These are phyloP conservation scores for Geranomyces michiganensis DNA, from an alignment of 192 early-diverging fungal species.

Conservation along the genomic window DNA sequence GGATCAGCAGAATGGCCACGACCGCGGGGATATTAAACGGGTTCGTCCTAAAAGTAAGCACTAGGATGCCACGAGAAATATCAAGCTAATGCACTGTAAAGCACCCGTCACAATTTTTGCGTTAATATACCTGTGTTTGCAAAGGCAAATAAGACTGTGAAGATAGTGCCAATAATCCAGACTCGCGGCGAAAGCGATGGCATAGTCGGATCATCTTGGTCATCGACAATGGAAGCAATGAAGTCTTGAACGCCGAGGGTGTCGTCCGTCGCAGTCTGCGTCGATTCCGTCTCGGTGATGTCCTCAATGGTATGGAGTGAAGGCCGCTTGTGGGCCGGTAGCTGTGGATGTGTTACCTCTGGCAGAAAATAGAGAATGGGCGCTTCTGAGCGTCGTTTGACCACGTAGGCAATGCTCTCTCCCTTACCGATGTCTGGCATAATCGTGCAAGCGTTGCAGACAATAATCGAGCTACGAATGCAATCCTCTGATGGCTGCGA, in stretches of 20 bases:
- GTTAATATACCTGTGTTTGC: constrained; percentile 22
- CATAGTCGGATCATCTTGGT: constrained; percentile 49
- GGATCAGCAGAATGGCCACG: constrained; percentile 75
- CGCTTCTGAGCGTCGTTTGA: no score
- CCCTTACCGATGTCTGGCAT: no score
- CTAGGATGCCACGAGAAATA: constrained; percentile 11
- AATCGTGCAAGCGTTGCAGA: no score
- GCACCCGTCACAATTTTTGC: no score
- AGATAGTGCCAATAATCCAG: constrained; percentile 53
- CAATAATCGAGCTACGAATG: no score
- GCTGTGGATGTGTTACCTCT: no score
- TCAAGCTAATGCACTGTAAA: no score
- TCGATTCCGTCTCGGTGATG: neutral
- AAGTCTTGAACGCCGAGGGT: constrained; percentile 4
- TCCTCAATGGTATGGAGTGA: neutral
- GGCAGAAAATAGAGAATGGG: no score
- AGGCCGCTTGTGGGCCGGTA: neutral
- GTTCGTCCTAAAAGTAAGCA: constrained; percentile 88
- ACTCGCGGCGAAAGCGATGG: constrained; percentile 55
- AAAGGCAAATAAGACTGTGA: constrained; percentile 23
- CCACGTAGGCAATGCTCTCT: no score
- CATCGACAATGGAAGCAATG: constrained; percentile 57
- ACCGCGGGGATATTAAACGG: constrained; percentile 67
- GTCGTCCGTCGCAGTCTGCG: neutral
- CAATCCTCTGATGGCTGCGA: no score